A percentile compares a stretch with the other conserved stretches of the same genome.
Evolutionary conservation across 106 monocot species (phyloP).

Genomic region (Xerophyta viscosa): DNA sequence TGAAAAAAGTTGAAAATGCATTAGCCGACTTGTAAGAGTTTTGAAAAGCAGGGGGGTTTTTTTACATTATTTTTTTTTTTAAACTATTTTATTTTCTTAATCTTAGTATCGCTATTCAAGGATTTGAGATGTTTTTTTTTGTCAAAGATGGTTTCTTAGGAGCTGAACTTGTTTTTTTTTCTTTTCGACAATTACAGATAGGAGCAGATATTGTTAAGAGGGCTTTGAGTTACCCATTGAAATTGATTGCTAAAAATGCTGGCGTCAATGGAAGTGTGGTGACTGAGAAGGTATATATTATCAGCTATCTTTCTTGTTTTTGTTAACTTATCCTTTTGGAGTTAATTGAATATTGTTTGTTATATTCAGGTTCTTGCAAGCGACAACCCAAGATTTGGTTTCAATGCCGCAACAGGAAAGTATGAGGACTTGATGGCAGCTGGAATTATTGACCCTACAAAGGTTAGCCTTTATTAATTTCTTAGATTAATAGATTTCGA

Average conservation of each 20-base stretch:
- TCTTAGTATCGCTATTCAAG: no score
- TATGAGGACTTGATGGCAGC: conserved; percentile 96
- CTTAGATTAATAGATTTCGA: no score
- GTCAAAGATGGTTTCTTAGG: no score
- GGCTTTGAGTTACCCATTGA: conserved; percentile 62
- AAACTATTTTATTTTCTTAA: no score
- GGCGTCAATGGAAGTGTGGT: conserved; percentile 79
- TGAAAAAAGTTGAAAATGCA: no score
- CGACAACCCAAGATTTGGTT: conserved; percentile 71
- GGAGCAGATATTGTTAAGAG: conserved; percentile 66
- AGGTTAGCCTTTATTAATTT: conserved; percentile 29
- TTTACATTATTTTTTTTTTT: no score
- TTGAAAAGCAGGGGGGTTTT: no score
- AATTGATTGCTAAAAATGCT: conserved; percentile 77
- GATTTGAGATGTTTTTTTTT: not conserved
- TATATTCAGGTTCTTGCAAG: conserved; percentile 56
- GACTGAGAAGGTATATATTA: conserved; percentile 38
- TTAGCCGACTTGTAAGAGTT: no score
- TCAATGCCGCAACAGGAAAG: conserved; percentile 86
- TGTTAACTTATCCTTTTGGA: no score
- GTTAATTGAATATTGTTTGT: not conserved
- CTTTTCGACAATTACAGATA: conserved; percentile 19
- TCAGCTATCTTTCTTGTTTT: no score
- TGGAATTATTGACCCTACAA: conserved; percentile 94
- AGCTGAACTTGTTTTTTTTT: not conserved